Conservation (phyloP, 305 asterid species). For the Caryopteris hybrid region DNA sequence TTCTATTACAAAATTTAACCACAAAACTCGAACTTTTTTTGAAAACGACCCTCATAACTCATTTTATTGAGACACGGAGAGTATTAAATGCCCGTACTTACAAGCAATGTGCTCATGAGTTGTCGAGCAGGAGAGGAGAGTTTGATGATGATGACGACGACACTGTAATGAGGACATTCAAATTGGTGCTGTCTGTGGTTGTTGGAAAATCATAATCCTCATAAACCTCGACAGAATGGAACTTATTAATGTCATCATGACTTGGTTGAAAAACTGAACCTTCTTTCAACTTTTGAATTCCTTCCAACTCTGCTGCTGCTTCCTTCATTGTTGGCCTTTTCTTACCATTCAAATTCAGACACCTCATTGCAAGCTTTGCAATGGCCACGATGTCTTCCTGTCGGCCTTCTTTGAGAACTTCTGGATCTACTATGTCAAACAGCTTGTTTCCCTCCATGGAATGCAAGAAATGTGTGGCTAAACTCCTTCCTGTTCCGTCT, state of each 20-base stretch:
- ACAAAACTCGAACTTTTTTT: too few relatives aligned
- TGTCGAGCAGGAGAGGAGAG: neutral
- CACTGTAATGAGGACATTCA: neutral
- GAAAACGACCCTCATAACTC: too few relatives aligned
- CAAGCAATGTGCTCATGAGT: too few relatives aligned
- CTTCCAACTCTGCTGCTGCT: slow-evolving; percentile 10
- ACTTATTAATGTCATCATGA: neutral
- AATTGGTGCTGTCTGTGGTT: neutral
- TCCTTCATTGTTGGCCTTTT: slow-evolving; percentile 19
- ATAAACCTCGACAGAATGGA: neutral
- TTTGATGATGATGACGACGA: neutral
- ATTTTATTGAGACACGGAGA: too few relatives aligned
- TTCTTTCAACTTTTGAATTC: neutral
- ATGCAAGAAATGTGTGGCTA: slow-evolving; percentile 10
- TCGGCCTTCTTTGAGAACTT: neutral
- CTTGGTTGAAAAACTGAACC: neutral
- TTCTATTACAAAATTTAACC: too few relatives aligned
- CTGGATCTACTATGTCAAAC: slow-evolving; percentile 1
- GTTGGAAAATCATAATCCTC: neutral
- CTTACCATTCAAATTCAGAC: neutral
- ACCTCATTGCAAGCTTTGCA: slow-evolving; percentile 9
- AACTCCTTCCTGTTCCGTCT: neutral
- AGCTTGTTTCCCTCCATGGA: slow-evolving; percentile 2
- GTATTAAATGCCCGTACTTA: too few relatives aligned
- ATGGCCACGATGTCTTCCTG: neutral